Percentiles rank a stretch among this genome's conserved stretches.
These are phyloP conservation scores for Colletotrichum plurivorum DNA, from an alignment of 2,329 filamentous ascomycete genomes.

Conservation along the genomic window DNA sequence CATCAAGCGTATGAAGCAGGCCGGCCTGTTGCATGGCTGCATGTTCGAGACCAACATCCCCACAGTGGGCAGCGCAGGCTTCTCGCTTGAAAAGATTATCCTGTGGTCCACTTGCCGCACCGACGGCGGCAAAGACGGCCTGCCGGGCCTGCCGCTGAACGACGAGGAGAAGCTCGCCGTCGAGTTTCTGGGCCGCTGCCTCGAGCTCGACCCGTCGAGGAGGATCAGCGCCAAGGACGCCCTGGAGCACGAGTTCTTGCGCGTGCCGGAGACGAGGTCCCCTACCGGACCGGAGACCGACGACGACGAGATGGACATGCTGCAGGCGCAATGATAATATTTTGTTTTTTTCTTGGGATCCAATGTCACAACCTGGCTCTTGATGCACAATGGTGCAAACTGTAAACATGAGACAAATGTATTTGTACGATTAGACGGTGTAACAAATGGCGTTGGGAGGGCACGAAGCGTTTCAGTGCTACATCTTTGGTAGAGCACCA, in stretches of 20 bases:
- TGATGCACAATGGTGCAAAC: not conserved
- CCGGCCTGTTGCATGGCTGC: slow-evolving; percentile 87
- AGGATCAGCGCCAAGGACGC: slow-evolving; percentile 84
- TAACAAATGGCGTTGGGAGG: slow-evolving; percentile 8
- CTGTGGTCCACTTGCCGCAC: slow-evolving; percentile 92
- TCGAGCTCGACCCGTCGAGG: slow-evolving; percentile 82
- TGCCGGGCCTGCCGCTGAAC: slow-evolving; percentile 66
- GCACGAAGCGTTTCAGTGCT: not conserved
- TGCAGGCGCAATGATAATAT: slow-evolving; percentile 44
- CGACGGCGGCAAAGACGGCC: slow-evolving; percentile 65
- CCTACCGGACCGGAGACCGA: slow-evolving; percentile 46
- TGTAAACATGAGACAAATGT: not conserved
- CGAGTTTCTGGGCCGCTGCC: slow-evolving; percentile 77
- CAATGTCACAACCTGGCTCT: not conserved
- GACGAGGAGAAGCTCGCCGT: slow-evolving; percentile 81
- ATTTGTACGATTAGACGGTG: slow-evolving; percentile 17
- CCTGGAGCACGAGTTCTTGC: slow-evolving; percentile 79
- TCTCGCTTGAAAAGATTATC: slow-evolving; percentile 92
- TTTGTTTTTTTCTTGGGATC: not conserved
- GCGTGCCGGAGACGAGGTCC: slow-evolving; percentile 50
- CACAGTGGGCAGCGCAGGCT: slow-evolving; percentile 87
- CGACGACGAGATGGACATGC: slow-evolving; percentile 70
- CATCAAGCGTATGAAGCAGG: slow-evolving; percentile 83
- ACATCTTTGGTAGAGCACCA: not conserved
- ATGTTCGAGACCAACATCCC: slow-evolving; percentile 95